Base-by-base conservation (phyloP, 805 yeast genomes). In the Jamesozyma jinghongensis region DNA sequence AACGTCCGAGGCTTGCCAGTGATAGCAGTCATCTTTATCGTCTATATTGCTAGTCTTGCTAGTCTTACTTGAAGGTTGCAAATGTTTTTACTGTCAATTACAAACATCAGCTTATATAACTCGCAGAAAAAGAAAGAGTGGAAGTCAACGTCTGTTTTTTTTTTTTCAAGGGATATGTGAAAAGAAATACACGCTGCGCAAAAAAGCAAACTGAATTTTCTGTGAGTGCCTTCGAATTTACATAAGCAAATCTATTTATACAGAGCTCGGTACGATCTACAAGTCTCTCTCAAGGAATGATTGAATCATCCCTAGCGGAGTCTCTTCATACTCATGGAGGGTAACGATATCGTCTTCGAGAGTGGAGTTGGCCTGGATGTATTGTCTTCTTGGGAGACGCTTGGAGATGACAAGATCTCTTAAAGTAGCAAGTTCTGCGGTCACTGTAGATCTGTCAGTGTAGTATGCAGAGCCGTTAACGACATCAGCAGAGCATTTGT, bases 351-450 rank as follows among this genome's bases (percentile, higher is more conserved):
- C 48, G 11, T 20, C 27, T 13, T 48, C 48, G 34, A 75, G 46
- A 19, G 64, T 50, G 7, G 94, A 81, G 62, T 86, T 86, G 20
- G 87, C 85, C 63, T 86, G 96, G 42, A 86, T 77, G 50, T 81
- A 74, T 59, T 85, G 94, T 61, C 79, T 81, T 61, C 96, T 75
- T 46, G 96, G 94, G 51, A 81, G 69, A 63, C 85, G 83, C 58
- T 83, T 81, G 34, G 67, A 64, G 45, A 86, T 65, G 12, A 86
- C 86, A 29, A 72, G 67, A 40, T 77, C 80, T 64, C 95, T 74
- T 57, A 71, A 81, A 47, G 69, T 63, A 19, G 84, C 75, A 40
- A 81, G 65, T 14, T 81, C 84, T 12, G 66, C 70, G 6, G 77
- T 71, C 32, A 81, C 86, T 2, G 72, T 68, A n/a, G 94, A 79